phyloP scores from a whole-genome alignment of 2,329 filamentous ascomycete species.

The Ceratocystis destructans region DNA sequence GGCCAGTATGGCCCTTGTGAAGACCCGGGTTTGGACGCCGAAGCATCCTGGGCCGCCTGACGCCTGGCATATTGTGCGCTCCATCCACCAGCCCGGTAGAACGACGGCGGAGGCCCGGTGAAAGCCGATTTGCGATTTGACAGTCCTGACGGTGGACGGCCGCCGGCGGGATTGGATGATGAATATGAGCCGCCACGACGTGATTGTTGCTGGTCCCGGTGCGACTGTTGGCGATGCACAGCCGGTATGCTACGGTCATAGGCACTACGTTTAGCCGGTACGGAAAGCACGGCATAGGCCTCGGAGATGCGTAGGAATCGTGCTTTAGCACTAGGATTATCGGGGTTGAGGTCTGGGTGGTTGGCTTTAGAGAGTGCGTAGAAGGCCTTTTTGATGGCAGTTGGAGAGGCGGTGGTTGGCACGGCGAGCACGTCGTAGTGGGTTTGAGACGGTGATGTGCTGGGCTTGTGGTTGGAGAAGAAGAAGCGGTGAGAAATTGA shows the following conservation, averaged over 20 bases:
- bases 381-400: slow-evolving; percentile 86
- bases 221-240: slow-evolving; percentile 25
- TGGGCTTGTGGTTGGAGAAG: slow-evolving; percentile 18
- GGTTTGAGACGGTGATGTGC: slow-evolving; percentile 28
- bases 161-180: slow-evolving; percentile 50
- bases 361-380: slow-evolving; percentile 81
- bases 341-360: slow-evolving; percentile 81
- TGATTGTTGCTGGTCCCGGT: slow-evolving; percentile 21
- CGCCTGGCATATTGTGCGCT: slow-evolving; percentile 50
- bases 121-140: slow-evolving; percentile 64
- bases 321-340: slow-evolving; percentile 55
- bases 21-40: slow-evolving; percentile 23
- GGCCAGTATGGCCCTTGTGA: slow-evolving; percentile 3
- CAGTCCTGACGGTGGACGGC: slow-evolving; percentile 67
- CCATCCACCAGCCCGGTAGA: slow-evolving; percentile 73
- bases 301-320: slow-evolving; percentile 76
- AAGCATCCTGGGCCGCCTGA: slow-evolving; percentile 36
- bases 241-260: slow-evolving; percentile 55
- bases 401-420: slow-evolving; percentile 50
- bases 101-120: slow-evolving; percentile 74
- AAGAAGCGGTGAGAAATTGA: slow-evolving; percentile 7
- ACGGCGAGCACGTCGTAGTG: slow-evolving; percentile 77
- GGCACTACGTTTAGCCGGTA: slow-evolving; percentile 55
- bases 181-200: slow-evolving; percentile 36
- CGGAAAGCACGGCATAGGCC: slow-evolving; percentile 65